Base-by-base conservation (phyloP, 768 basidiomycete species). In the Mycena chlorophos region DNA sequence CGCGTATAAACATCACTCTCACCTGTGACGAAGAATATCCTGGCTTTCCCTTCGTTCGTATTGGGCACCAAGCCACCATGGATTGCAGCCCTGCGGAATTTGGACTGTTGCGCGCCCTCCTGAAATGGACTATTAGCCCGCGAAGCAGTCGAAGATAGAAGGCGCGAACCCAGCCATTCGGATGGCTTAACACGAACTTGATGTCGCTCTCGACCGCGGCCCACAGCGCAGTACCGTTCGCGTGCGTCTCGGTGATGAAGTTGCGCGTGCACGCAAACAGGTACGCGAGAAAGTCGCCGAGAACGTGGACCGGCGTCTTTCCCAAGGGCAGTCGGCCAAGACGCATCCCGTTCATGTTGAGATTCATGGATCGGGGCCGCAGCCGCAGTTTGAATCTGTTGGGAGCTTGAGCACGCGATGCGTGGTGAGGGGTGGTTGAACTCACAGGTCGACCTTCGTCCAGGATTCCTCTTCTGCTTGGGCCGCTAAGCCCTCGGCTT, bases 291-390 rank as follows among this genome's bases (percentile, higher is more conserved):
- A 87, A 91, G 72, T 91, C 89, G 63, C 86, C 88, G 61, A 91
- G 90, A 42, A 89, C 86, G 63, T 89, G 79, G 2, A 89, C 83
- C 30, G 89, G 79, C 0, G 82, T 78, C 65, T 88, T 89, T 28
- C 78, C 72, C n/a, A 74, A 77, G 0, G 89, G 89, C 23, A 91
- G 78, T 4, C 79, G 75, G 14, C 84, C 81, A 51, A 91, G 78
- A 4, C 85, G 83, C 85, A 91, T 89, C 39, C 89, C 89, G 68
- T 91, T 91, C 88, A 89, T 90, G 68, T 85, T 80, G 52, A 90
- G 79, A 61, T 85, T 82, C 89, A 91, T 91, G 8, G 86, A 78
- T 51, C 84, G 83, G 17, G 89, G 89, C 13, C 89, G 79, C 50
- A 91, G 74, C 57, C 89, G 88, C 56, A 91, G 79, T 70, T 91